Evolutionary conservation across 2,329 filamentous ascomycete species (phyloP).

Genomic region (Acrocalymma vagum): DNA sequence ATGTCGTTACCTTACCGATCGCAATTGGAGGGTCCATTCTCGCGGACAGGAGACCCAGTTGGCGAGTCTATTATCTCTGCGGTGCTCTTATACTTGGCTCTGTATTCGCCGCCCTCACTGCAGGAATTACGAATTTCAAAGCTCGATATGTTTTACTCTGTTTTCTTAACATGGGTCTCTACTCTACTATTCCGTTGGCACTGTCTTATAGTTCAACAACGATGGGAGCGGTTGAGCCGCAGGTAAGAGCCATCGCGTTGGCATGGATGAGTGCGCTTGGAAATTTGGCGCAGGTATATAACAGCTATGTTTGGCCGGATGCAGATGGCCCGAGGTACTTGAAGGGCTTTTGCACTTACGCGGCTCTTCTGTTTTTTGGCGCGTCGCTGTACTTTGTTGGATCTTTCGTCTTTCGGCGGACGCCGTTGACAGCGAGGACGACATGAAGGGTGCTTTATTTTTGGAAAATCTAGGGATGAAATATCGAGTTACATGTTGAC

Average conservation of each 20-base stretch:
- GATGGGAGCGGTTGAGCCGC: slow-evolving; percentile 9
- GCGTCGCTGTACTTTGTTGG: slow-evolving; percentile 6
- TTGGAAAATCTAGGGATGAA: too few species aligned
- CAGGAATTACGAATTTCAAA: slow-evolving; percentile 5
- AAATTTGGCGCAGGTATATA: slow-evolving; percentile 10
- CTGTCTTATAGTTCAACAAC: slow-evolving; percentile 4
- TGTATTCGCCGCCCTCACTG: slow-evolving; percentile 4
- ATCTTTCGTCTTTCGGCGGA: slow-evolving; percentile 1
- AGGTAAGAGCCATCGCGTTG: slow-evolving; percentile 6
- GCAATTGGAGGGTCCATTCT: slow-evolving; percentile 5
- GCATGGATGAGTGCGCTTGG: slow-evolving; percentile 11
- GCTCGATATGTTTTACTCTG: slow-evolving; percentile 8
- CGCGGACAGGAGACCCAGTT: slow-evolving; percentile 2
- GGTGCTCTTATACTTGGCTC: slow-evolving; percentile 2
- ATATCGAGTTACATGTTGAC: too few species aligned
- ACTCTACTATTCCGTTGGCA: slow-evolving; percentile 6
- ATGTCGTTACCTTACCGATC: slow-evolving; percentile 6
- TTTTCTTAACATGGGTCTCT: slow-evolving; percentile 10
- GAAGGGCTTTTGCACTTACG: slow-evolving; percentile 7
- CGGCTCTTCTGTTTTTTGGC: slow-evolving; percentile 4
- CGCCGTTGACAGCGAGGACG: slow-evolving; percentile 3
- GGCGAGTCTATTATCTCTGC: slow-evolving; percentile 3
- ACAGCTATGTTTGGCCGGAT: slow-evolving; percentile 13
- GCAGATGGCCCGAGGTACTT: slow-evolving; percentile 10
- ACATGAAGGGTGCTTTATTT: too few species aligned